Evolutionary conservation across 495 filamentous ascomycete genomes (phyloP), one percentile per base, ranked within the genome.

Genomic region (Podospora pseudopauciseta): DNA sequence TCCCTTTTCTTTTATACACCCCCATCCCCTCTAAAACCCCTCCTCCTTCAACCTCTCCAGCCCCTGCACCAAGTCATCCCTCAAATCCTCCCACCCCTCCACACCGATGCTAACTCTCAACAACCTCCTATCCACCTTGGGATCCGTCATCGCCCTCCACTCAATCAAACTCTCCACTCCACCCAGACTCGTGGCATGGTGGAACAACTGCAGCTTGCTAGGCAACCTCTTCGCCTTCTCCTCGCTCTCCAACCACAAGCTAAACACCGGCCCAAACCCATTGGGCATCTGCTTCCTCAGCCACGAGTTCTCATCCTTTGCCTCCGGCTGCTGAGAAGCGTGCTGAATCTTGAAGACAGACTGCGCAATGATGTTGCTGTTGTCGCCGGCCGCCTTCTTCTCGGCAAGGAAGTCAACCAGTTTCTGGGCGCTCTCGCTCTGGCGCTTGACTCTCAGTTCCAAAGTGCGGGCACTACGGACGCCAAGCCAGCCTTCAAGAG

Each of bases 101-200:
- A 96, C 81, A 0, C 95, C 95, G 58, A 97, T 80, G 78, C 93
- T 97, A 60, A 99, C 78, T 64, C 95, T 83, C 77, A 97, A 74
- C 75, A 99, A 75, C 70, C 86, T 80, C 71, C 82, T 85, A 76
- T 97, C 93, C 64, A 93, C 89, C 11, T 69, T 81, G 16, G 77
- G 61, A 83, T 99, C 95, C 65, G 86, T 88, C 94, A 99, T 94
- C 27, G 90, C 86, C 65, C 90, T 78, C 90, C 92, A 93, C 81
- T 95, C 92, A 74, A 99, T 91, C 84, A 97, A 80, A 71, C 90
- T 93, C 86, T 99, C 95, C 11, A 98, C 93, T 1, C 94, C 93
- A 4, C 95, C 95, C 5, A 99, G 79, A 77, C 90, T 94, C 18
- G 95, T 99, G 6, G 95, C 94, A 84, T 99, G 95, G 70, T 96